These are phyloP conservation scores for Spathaspora sp. DNA, from an alignment of 805 yeast species.

Conservation along the genomic window DNA sequence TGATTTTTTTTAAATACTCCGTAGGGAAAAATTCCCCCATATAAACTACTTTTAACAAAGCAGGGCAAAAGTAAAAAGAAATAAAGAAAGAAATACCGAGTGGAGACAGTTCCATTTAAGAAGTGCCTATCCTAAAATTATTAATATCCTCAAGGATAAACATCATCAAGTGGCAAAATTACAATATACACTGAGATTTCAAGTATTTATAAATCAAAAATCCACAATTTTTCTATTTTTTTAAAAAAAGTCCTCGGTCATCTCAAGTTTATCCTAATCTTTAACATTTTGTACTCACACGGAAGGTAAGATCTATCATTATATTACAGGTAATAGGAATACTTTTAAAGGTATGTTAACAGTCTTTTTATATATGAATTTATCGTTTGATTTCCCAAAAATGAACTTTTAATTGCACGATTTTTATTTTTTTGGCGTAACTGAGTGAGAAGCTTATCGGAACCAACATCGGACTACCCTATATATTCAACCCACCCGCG, in stretches of 20 bases:
- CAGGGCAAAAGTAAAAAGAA: background rate
- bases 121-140: background rate
- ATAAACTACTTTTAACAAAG: background rate
- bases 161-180: background rate
- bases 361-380: background rate
- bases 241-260: background rate
- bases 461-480: background rate
- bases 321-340: background rate
- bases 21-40: background rate
- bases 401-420: background rate
- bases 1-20: background rate
- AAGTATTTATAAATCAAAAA: background rate
- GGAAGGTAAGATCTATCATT: background rate
- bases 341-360: background rate
- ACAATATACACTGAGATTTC: background rate
- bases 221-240: background rate
- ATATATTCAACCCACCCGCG: background rate
- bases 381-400: background rate
- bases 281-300: background rate
- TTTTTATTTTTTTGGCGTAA: background rate
- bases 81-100: background rate
- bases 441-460: background rate
- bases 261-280: background rate
- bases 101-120: background rate
- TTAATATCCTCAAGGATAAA: background rate